Evolutionary conservation across 306 rosid genomes (phyloP), one percentile per base, ranked within the genome.

Genomic region (Spatholobus suberectus): DNA sequence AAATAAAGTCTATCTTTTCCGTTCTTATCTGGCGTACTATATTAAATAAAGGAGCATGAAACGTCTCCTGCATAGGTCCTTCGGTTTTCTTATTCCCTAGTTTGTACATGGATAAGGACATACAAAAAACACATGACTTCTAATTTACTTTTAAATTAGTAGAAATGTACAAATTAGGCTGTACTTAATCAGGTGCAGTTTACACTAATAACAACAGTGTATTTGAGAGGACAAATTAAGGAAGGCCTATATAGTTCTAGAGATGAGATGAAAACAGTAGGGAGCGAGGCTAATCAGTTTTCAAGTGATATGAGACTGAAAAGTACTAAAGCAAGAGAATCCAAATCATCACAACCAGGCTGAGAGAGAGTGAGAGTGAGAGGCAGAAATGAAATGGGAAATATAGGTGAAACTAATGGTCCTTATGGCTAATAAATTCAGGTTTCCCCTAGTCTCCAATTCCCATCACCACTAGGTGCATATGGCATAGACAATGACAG

Each of bases 401-500:
- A 58, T 15, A 69, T 40, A 62, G 75, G 61, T n/a, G 61, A 70
- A 81, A 70, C 73, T 81, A 79, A 51, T 62, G 17, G 78, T 75
- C 78, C 83, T 70, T 72, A 10, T 78, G 52, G 74, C 41, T 87
- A 86, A 84, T 90, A 87, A 93, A 88, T 93, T 90, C 96, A 93
- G 95, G 92, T 91, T 87, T 83, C 82, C 72, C 90, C 76, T 80
- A 86, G 54, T 83, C 86, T 83, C 82, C 47, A 81, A 85, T 77
- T 86, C 81, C 80, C 88, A 88, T 75, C 71, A 73, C 70, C 82
- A 83, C 70, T 86, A 73, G 82, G 79, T 75, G 88, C 75, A 87
- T 86, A 89, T 87, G 88, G 86, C 81, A 89, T 70, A 88, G 97
- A 94, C 91, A 93, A 75, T 49, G 98, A 93, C 97, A 88, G 82